These are phyloP conservation scores for Naematelia aurantialba DNA, from an alignment of 768 basidiomycete species.

Conservation along the genomic window DNA sequence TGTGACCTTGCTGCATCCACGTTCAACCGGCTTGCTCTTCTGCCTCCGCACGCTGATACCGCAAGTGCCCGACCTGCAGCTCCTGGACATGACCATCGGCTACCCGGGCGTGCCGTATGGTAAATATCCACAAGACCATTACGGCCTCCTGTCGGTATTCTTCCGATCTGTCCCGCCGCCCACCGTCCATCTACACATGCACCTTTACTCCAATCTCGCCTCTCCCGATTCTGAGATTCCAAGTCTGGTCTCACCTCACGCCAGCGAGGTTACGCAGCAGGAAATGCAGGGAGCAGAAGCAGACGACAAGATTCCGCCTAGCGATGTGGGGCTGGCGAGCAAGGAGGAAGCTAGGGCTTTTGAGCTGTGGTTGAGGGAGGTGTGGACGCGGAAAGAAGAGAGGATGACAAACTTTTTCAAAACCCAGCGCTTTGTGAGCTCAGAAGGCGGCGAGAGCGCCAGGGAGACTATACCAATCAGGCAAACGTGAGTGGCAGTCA, in stretches of 20 bases:
- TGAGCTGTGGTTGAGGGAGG: constrained; percentile 72
- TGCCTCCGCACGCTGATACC: constrained; percentile 75
- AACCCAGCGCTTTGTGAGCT: constrained; percentile 54
- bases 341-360: constrained; percentile 64
- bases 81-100: constrained; percentile 86
- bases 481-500: constrained; percentile 29
- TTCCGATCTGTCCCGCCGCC: constrained; percentile 76
- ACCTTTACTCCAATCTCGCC: constrained; percentile 63
- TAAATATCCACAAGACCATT: constrained; percentile 78
- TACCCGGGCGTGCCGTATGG: constrained; percentile 83
- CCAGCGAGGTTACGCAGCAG: constrained; percentile 33
- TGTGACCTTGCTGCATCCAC: constrained; percentile 75
- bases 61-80: constrained; percentile 67
- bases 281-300: background rate
- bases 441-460: constrained; percentile 13
- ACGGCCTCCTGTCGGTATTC: constrained; percentile 86
- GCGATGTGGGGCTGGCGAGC: constrained; percentile 51
- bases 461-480: constrained; percentile 26
- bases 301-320: constrained; percentile 2
- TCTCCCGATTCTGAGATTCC: constrained; percentile 40
- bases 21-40: constrained; percentile 85
- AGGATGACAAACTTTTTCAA: constrained; percentile 66
- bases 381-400: constrained; percentile 83
- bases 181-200: constrained; percentile 77
- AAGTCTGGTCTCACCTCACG: constrained; percentile 51